phyloP scores from a whole-genome alignment of 2,329 filamentous ascomycete species.

The Fusarium xyrophilum region DNA sequence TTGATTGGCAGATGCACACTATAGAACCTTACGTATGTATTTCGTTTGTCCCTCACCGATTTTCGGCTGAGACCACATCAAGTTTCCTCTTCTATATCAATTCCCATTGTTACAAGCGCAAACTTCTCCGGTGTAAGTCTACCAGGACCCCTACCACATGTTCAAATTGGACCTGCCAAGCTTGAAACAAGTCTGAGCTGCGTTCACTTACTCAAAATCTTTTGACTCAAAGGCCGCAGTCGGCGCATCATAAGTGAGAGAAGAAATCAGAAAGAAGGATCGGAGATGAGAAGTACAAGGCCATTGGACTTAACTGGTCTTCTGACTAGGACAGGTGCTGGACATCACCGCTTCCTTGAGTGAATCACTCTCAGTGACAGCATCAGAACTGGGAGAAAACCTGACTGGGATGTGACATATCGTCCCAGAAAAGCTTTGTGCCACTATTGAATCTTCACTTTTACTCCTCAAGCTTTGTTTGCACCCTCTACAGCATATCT shows the following conservation, averaged over 20 bases:
- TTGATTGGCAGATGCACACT: slow-evolving; percentile 6
- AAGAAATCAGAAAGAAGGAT: not conserved
- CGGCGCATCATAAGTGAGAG: not conserved
- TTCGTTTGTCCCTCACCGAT: not conserved
- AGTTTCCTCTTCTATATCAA: not conserved
- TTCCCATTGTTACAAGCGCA: not conserved
- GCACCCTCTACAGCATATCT: not conserved
- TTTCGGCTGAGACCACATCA: not conserved
- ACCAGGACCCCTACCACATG: not conserved
- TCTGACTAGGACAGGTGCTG: not conserved
- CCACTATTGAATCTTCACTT: not conserved
- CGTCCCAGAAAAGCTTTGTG: not conserved
- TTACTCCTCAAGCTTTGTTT: not conserved
- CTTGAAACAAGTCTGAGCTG: not conserved
- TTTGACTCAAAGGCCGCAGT: not conserved
- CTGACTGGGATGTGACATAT: not conserved
- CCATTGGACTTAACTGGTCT: not conserved
- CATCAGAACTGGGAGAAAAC: not conserved
- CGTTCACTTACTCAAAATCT: not conserved
- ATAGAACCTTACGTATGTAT: slow-evolving; percentile 2
- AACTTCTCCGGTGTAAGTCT: not conserved
- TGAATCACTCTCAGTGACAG: not conserved
- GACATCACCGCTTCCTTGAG: not conserved
- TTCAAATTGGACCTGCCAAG: not conserved
- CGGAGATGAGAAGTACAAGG: not conserved